These are phyloP conservation scores for Triticum monococcum DNA, from an alignment of 176 grass and related monocot species.

Conservation along the genomic window DNA sequence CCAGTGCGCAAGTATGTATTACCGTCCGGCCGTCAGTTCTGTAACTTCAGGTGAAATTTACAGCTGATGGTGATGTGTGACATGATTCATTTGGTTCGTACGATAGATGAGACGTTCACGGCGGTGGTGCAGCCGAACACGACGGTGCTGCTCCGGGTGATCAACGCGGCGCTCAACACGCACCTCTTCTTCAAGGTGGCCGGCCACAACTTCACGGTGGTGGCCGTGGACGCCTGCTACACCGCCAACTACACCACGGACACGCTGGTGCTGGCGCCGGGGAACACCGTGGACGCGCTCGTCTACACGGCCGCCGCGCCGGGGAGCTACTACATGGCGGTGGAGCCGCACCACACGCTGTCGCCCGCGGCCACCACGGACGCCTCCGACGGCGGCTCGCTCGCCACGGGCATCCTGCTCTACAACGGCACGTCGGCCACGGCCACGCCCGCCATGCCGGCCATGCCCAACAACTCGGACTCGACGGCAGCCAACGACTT, in stretches of 20 bases:
- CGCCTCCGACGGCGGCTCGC: constrained; percentile 7
- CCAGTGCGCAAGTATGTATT: constrained; percentile 39
- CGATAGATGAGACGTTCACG: constrained; percentile 50
- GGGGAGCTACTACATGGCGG: constrained; percentile 74
- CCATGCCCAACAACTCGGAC: constrained; percentile 52
- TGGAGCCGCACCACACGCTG: constrained; percentile 38
- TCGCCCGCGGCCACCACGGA: constrained; percentile 13
- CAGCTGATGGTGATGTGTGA: not conserved
- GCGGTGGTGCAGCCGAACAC: constrained; percentile 51
- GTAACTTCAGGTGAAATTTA: too few relatives aligned
- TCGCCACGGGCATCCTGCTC: constrained; percentile 50
- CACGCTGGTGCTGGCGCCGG: constrained; percentile 69
- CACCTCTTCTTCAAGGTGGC: constrained; percentile 84
- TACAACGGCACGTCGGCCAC: constrained; percentile 50
- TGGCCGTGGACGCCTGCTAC: constrained; percentile 73
- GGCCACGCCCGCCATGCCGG: constrained; percentile 21
- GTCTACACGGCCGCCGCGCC: constrained; percentile 45
- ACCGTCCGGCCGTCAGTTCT: not conserved
- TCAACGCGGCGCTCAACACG: constrained; percentile 74
- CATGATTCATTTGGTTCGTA: not conserved
- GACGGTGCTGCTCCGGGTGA: constrained; percentile 57
- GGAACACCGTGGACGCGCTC: constrained; percentile 80
- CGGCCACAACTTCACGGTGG: constrained; percentile 74
- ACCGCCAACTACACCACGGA: constrained; percentile 65
- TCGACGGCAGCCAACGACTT: constrained; percentile 44